These are phyloP conservation scores for Nicotiana attenuata DNA, from an alignment of 257 asterid species.

Conservation along the genomic window DNA sequence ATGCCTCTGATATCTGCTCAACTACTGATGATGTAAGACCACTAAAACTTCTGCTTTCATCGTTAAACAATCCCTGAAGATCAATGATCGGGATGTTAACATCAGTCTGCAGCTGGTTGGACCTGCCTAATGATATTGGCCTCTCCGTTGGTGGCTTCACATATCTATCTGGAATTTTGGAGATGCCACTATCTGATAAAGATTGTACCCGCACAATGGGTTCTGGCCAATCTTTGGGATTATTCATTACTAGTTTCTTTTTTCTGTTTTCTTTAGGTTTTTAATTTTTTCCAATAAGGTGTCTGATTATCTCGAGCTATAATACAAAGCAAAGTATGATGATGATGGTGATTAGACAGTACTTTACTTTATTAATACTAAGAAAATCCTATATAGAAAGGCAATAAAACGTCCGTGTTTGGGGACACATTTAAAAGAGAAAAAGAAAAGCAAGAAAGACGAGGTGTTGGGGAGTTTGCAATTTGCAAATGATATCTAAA, in stretches of 20 bases:
- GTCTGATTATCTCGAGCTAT: neutral
- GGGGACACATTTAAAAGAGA: neutral
- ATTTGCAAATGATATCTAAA: neutral
- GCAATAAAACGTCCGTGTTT: neutral
- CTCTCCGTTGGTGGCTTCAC: slow-evolving; percentile 43
- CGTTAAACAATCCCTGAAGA: slow-evolving; percentile 20
- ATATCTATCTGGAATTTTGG: slow-evolving; percentile 42
- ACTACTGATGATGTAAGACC: neutral
- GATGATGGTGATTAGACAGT: neutral
- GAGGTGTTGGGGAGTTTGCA: neutral
- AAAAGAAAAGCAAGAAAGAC: neutral
- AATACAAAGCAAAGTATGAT: neutral
- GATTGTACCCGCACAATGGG: slow-evolving; percentile 73
- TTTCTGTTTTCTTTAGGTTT: too few species aligned
- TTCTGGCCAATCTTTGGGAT: slow-evolving; percentile 63
- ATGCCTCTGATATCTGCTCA: slow-evolving; percentile 40
- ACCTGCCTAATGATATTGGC: slow-evolving; percentile 14
- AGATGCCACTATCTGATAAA: slow-evolving; percentile 36
- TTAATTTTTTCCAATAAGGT: too few species aligned
- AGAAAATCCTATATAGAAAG: neutral
- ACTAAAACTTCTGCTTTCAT: neutral
- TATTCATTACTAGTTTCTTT: slow-evolving; percentile 5
- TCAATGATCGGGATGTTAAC: slow-evolving; percentile 52
- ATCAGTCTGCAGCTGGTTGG: neutral
- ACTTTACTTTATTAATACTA: neutral